Conservation (phyloP, 495 filamentous ascomycete species). For the Penicillium ochrochloron region DNA sequence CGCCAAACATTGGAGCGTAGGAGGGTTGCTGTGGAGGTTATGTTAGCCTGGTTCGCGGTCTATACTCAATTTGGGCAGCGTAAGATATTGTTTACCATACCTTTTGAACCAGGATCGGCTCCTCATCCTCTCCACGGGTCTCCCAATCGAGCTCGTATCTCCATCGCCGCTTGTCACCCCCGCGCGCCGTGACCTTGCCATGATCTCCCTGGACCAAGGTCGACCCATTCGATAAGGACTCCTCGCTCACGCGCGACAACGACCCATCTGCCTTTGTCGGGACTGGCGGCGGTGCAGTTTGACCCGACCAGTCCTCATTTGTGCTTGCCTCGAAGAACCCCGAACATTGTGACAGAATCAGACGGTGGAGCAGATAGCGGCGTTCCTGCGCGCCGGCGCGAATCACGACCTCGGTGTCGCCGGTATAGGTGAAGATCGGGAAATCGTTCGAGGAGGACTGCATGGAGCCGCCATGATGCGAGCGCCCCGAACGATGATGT, state of each 20-base stretch:
- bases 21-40: constrained; percentile 40
- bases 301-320: constrained; percentile 82
- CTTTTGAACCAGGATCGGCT: constrained; percentile 88
- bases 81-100: constrained; percentile 38
- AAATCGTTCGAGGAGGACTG: constrained; percentile 86
- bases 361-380: constrained; percentile 81
- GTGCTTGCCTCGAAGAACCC: constrained; percentile 93
- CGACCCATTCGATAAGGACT: constrained; percentile 48
- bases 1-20: constrained; percentile 54
- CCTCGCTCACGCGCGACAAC: constrained; percentile 6
- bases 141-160: constrained; percentile 85
- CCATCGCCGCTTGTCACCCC: constrained; percentile 67
- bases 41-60: constrained; percentile 13
- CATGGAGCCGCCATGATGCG: constrained; percentile 74
- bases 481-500: constrained; percentile 73
- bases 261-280: constrained; percentile 27
- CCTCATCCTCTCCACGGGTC: constrained; percentile 70
- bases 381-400: constrained; percentile 71
- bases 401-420: constrained; percentile 89
- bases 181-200: constrained; percentile 33
- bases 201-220: constrained; percentile 48
- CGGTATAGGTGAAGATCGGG: constrained; percentile 84
- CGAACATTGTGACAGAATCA: constrained; percentile 85
- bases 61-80: not conserved
- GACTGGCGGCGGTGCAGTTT: constrained; percentile 26